Base-by-base conservation (phyloP, 495 filamentous ascomycete species). In the Sabuloglossum arenarium region DNA sequence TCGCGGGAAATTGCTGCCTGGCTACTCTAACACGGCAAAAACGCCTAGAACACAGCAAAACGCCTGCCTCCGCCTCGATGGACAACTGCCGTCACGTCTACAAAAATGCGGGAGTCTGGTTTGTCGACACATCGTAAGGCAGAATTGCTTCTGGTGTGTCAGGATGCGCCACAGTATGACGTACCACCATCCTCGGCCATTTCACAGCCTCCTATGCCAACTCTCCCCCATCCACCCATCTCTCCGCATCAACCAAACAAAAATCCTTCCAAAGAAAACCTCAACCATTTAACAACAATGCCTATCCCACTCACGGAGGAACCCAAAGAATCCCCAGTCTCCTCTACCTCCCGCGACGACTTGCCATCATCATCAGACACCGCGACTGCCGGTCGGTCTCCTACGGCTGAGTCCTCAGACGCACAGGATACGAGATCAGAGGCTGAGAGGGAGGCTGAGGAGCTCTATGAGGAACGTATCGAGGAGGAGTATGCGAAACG, bases 401-500 rank as follows among this genome's bases (percentile, higher is more conserved):
- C 45, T 2, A 23, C 45, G 3, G 9, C 24, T 47, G 6, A 23
- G 21, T 8, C 45, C 24, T 47, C 45, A 8, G 12, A 8, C 2
- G 45, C 14, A 29, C 47, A 28, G 28, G 1, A 23, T 10, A 4
- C 9, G 25, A 54, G 37, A 12, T 29, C 31, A 4, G 53, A 54
- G n/a, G 53, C 37, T 3, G 53, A 54, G 30, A 23, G 5, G 14
- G 42, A 31, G 62, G 79, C 77, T 1, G 80, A 82, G 58, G 70
- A 70, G 25, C 56, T 75, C 16, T 86, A 85, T 53, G 78, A 82
- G 63, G 81, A 85, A 68, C 68, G 74, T n/a, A 85, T 84, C 59
- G 79, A 84, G 70, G 82, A 85, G 42, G 81, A 86, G 66, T 85
- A 86, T 64, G 81, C 82, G n/a, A 85, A 85, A 72, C 66, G 81